Percentiles rank a stretch among this genome's conserved stretches.
Evolutionary conservation across 2,329 filamentous ascomycete genomes (phyloP).

Genomic region (Microdochium nivale): DNA sequence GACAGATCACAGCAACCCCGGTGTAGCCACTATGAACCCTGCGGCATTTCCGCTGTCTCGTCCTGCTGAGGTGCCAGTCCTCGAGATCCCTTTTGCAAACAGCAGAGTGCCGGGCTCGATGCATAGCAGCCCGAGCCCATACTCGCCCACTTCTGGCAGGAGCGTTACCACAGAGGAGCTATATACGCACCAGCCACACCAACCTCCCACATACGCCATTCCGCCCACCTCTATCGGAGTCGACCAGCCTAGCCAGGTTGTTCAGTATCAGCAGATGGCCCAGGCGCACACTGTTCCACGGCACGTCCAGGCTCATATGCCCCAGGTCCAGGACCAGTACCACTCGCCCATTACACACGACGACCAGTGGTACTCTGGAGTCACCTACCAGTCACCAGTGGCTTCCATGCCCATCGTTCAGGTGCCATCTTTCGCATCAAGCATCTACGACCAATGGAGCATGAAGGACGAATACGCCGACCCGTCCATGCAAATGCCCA

Average conservation of each 20-base stretch:
- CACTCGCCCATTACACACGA: constrained; percentile 29
- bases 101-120: constrained; percentile 39
- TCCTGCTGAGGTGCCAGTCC: constrained; percentile 26
- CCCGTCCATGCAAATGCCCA: constrained; percentile 49
- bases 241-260: constrained; percentile 29
- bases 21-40: constrained; percentile 52
- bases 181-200: constrained; percentile 47
- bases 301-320: constrained; percentile 16
- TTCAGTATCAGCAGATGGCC: constrained; percentile 28
- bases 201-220: constrained; percentile 35
- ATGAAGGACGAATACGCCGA: constrained; percentile 52
- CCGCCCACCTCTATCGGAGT: constrained; percentile 39
- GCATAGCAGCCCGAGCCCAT: constrained; percentile 50
- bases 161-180: constrained; percentile 46
- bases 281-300: constrained; percentile 24
- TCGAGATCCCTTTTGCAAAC: constrained; percentile 43
- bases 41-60: constrained; percentile 40
- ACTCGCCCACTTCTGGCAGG: constrained; percentile 45
- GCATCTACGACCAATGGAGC: constrained; percentile 43
- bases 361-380: constrained; percentile 42
- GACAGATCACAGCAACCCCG: constrained; percentile 53
- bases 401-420: constrained; percentile 46
- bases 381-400: constrained; percentile 47
- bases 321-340: constrained; percentile 26
- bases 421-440: constrained; percentile 38